Evolutionary conservation across 352 stramenopile species (phyloP), one percentile per base, ranked within the genome.

Genomic region (Blastocystis sp.): DNA sequence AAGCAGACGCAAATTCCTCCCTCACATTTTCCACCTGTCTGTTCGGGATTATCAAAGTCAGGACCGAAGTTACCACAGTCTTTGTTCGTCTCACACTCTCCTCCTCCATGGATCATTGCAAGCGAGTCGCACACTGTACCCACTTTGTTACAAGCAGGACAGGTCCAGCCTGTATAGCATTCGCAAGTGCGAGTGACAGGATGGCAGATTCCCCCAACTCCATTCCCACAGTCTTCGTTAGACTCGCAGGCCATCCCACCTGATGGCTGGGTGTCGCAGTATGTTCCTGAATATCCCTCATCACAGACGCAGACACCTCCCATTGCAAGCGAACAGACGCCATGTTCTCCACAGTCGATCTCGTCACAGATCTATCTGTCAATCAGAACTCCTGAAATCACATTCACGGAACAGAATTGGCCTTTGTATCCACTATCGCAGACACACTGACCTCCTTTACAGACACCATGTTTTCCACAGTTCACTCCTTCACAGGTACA

Each of bases 161-260:
- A 89, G n/a, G 78, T 89, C 78, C 78, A 89, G 6, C 78, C 78
- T 45, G 75, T 79, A 47, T 89, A 89, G 41, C 78, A 89, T 39
- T 89, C 78, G 55, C 78, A 89, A 18, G 66, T 89, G 47, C 66
- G 63, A 5, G 78, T 89, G 8, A 59, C 59, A 11, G 63, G 63
- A 24, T 78, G 41, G 55, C 78, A 89, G 26, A 89, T 89, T 26
- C 78, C 78, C 0, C 78, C 78, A 1, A 89, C 59, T 24, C 78
- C 78, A 65, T 79, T 79, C 43, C 66, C 66, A 34, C 78, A 89
- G 43, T 89, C 78, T n/a, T 79, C 9, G 30, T 69, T 55, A 1
- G 43, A 43, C 50, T 76, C 66, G 30, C 78, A 89, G 7, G 37
- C n/a, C 24, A n/a, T 79, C 34, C 41, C 45, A n/a, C 78, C 78